These are phyloP conservation scores for Spergularia azorica DNA, from an alignment of 179 eudicot species.

Conservation along the genomic window DNA sequence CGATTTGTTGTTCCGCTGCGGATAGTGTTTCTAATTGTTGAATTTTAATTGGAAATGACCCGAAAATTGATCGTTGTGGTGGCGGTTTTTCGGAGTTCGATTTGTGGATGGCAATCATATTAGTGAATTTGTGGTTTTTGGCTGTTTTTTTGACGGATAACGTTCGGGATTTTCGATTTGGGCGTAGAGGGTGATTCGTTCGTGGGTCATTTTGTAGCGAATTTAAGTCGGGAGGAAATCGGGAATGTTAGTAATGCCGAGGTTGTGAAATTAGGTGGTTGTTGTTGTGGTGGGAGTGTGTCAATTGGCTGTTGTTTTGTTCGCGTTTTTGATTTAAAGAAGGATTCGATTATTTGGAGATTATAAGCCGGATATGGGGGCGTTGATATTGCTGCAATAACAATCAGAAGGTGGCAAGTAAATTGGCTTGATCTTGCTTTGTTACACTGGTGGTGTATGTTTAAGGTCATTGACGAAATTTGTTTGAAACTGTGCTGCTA, in stretches of 20 bases:
- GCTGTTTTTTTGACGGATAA: neutral
- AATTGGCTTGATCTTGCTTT: neutral
- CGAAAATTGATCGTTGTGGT: neutral
- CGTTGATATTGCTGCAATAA: neutral
- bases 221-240: neutral
- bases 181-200: neutral
- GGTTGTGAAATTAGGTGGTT: neutral
- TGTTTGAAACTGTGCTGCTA: neutral
- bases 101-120: neutral
- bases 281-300: neutral
- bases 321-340: neutral
- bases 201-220: neutral
- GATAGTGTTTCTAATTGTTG: neutral
- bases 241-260: neutral
- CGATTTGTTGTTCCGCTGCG: neutral
- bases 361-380: neutral
- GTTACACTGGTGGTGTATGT: neutral
- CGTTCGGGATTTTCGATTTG: neutral
- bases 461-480: neutral
- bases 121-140: neutral
- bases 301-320: neutral
- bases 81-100: neutral
- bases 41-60: neutral
- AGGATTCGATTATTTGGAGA: neutral
- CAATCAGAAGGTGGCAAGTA: neutral